Evolutionary conservation across 1,139 yeast genomes (phyloP).

Genomic region (Geotrichum reessii): DNA sequence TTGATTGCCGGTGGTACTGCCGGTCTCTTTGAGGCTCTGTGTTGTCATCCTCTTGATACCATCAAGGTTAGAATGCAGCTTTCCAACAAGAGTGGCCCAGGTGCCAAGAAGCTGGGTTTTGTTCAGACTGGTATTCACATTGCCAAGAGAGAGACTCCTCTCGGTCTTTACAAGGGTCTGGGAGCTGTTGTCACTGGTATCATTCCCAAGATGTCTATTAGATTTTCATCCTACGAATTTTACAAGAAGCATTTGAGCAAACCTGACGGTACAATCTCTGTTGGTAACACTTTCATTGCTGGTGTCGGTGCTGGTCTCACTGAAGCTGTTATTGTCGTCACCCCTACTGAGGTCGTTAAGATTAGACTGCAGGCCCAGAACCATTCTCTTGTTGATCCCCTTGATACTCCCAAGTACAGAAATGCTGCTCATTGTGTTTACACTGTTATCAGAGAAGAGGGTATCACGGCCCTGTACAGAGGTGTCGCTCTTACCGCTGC

Average conservation of each 20-base stretch:
- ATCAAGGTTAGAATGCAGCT: conserved; percentile 96
- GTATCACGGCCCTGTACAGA: conserved; percentile 82
- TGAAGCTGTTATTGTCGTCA: conserved; percentile 90
- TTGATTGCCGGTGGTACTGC: conserved; percentile 96
- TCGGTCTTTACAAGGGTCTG: conserved; percentile 88
- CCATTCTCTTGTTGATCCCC: conserved; percentile 80
- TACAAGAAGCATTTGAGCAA: conserved; percentile 66
- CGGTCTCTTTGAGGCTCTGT: conserved; percentile 90
- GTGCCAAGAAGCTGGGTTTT: conserved; percentile 76
- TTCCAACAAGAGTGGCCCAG: conserved; percentile 40
- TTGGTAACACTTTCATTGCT: conserved; percentile 64
- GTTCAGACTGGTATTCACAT: conserved; percentile 73
- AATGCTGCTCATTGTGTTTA: conserved; percentile 90
- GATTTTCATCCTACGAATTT: conserved; percentile 90
- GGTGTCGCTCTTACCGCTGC: conserved; percentile 96
- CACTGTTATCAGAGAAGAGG: conserved; percentile 84
- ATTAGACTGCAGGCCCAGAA: conserved; percentile 95
- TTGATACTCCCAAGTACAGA: conserved; percentile 75
- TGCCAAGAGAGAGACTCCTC: conserved; percentile 71
- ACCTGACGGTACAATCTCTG: conserved; percentile 60
- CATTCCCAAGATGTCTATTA: conserved; percentile 96
- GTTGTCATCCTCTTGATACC: conserved; percentile 85
- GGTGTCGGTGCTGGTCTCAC: conserved; percentile 98
- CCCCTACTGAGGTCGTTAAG: conserved; percentile 96
- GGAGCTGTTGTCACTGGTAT: conserved; percentile 97